phyloP scores from a whole-genome alignment of 345 rosid species.

The Salix koriyanagi region DNA sequence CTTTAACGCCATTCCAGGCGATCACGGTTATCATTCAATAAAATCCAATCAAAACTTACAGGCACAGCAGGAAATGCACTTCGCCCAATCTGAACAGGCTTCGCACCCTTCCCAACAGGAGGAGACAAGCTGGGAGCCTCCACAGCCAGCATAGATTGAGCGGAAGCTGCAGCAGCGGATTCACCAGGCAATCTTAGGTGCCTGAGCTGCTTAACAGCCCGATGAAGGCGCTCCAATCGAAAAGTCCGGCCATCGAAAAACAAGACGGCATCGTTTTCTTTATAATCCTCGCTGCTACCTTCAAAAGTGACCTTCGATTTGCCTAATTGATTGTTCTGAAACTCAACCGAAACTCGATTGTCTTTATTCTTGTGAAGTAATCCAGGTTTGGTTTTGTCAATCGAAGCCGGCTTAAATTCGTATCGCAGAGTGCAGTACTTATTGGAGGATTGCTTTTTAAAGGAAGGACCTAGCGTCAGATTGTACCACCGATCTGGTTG shows the following conservation, averaged over 20 bases:
- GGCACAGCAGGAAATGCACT: slow-evolving; percentile 36
- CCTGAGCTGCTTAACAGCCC: slow-evolving; percentile 83
- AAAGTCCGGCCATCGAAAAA: slow-evolving; percentile 73
- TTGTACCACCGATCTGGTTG: slow-evolving; percentile 79
- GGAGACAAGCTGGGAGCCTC: slow-evolving; percentile 46
- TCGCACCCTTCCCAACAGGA: slow-evolving; percentile 47
- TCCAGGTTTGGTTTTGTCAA: slow-evolving; percentile 70
- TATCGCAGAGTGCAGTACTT: slow-evolving; percentile 71
- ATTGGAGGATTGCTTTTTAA: slow-evolving; percentile 44
- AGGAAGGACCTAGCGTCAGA: slow-evolving; percentile 63
- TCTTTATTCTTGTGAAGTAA: slow-evolving; percentile 66
- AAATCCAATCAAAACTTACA: slow-evolving; percentile 29
- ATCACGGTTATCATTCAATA: neutral
- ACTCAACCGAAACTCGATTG: slow-evolving; percentile 73
- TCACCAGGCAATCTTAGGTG: slow-evolving; percentile 64
- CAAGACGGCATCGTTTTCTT: slow-evolving; percentile 68
- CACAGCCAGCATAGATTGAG: slow-evolving; percentile 32
- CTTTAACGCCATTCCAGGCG: neutral
- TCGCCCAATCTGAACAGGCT: slow-evolving; percentile 36
- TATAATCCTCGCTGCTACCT: slow-evolving; percentile 82
- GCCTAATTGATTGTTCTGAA: slow-evolving; percentile 75
- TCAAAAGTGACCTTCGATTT: slow-evolving; percentile 78
- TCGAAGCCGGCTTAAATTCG: slow-evolving; percentile 87
- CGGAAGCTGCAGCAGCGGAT: slow-evolving; percentile 35
- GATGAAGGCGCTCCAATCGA: slow-evolving; percentile 69